Evolutionary conservation across 1,284 basidiomycete genomes (phyloP).

Genomic region (Heterobasidion annosum): DNA sequence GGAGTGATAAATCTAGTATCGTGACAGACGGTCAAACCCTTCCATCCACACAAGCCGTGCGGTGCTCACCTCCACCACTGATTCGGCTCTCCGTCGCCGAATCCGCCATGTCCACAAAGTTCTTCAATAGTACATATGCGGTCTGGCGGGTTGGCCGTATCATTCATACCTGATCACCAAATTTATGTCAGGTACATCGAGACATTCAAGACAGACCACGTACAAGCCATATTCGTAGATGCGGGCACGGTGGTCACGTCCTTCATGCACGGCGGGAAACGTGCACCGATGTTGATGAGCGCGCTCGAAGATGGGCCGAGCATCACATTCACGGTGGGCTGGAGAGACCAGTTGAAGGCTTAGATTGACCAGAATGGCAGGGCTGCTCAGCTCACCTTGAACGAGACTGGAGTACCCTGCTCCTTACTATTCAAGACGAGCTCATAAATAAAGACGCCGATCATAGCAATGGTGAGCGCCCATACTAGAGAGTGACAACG

Average conservation of each 20-base stretch:
- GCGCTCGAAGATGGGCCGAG: conserved; percentile 82
- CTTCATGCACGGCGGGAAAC: conserved; percentile 90
- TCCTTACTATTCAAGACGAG: conserved; percentile 63
- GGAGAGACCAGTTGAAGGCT: background rate
- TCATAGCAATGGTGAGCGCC: conserved; percentile 56
- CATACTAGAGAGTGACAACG: conserved; percentile 36
- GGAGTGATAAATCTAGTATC: conserved; percentile 66
- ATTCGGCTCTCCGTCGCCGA: conserved; percentile 59
- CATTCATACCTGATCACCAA: conserved; percentile 49
- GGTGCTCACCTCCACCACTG: conserved; percentile 73
- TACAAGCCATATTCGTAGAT: conserved; percentile 58
- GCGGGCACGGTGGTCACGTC: conserved; percentile 51
- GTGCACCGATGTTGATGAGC: conserved; percentile 84
- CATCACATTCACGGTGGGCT: conserved; percentile 76
- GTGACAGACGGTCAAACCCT: background rate
- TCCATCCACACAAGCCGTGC: background rate
- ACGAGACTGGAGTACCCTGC: conserved; percentile 75
- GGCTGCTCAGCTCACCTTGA: conserved; percentile 42
- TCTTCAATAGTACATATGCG: conserved; percentile 70
- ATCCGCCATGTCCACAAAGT: conserved; percentile 86
- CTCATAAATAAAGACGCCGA: conserved; percentile 71
- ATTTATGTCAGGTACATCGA: background rate
- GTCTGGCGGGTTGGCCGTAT: conserved; percentile 66
- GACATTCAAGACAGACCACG: conserved; percentile 14
- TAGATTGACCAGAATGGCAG: conserved; percentile 5